phyloP scores from a whole-genome alignment of 2,329 filamentous ascomycete species.

The Trichophaea hybrida region DNA sequence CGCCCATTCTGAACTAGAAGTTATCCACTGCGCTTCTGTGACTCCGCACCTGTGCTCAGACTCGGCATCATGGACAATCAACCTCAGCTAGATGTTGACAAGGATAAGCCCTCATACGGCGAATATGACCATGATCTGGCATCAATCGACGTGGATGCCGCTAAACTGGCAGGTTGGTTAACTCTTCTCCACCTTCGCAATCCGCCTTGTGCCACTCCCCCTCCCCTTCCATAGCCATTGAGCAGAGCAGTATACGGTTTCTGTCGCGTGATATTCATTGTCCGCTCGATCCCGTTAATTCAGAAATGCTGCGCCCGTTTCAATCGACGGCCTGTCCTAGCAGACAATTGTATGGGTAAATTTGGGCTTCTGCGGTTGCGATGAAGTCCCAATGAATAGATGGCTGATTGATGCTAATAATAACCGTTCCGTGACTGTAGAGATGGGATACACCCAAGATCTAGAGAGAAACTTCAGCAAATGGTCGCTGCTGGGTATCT shows the following conservation, averaged over 20 bases:
- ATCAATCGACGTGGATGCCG: constrained; percentile 23
- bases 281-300: too few relatives aligned
- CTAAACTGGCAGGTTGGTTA: constrained; percentile 24
- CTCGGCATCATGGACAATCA: too few relatives aligned
- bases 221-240: too few relatives aligned
- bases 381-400: neutral
- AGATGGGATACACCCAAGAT: constrained; percentile 37
- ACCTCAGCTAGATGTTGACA: too few relatives aligned
- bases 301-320: too few relatives aligned
- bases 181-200: constrained; percentile 2
- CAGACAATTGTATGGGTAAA: neutral
- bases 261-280: too few relatives aligned
- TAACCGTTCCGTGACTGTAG: constrained; percentile 6
- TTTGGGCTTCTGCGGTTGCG: neutral
- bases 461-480: constrained; percentile 37
- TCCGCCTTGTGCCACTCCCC: too few relatives aligned
- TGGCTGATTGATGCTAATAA: constrained; percentile 2
- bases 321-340: neutral
- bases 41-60: too few relatives aligned
- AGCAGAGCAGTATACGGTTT: too few relatives aligned
- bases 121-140: neutral
- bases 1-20: too few relatives aligned
- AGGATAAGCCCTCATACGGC: too few relatives aligned
- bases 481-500: constrained; percentile 35
- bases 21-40: too few relatives aligned